phyloP scores from a whole-genome alignment of 306 rosid genomes.

The Prunus fruticosa region DNA sequence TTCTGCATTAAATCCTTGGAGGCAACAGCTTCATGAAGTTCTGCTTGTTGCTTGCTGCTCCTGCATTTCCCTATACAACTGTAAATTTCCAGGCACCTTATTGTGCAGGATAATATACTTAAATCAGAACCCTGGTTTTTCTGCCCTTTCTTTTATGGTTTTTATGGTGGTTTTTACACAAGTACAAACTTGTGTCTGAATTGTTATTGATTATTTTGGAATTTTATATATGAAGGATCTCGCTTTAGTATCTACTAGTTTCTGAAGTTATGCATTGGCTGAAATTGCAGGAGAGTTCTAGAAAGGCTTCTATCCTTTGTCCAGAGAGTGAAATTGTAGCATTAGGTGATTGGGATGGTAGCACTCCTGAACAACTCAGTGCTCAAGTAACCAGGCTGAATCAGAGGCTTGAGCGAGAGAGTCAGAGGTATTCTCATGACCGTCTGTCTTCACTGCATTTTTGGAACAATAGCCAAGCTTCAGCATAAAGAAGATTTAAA shows the following conservation, averaged over 20 bases:
- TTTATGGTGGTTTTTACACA: too few species aligned
- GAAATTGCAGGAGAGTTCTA: slow-evolving; percentile 57
- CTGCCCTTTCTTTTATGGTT: not conserved
- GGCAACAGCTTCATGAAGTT: not conserved
- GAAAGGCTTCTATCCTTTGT: slow-evolving; percentile 80
- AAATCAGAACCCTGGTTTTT: not conserved
- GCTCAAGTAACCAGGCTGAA: slow-evolving; percentile 55
- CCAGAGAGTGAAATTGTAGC: slow-evolving; percentile 60
- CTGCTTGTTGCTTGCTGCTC: not conserved
- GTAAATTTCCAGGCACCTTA: not conserved
- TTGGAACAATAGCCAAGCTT: slow-evolving; percentile 19
- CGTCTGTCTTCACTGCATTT: slow-evolving; percentile 12
- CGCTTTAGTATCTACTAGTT: not conserved
- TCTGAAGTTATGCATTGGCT: slow-evolving; percentile 23
- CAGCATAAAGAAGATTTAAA: not conserved
- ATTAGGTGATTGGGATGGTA: slow-evolving; percentile 57
- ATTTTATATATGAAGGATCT: not conserved
- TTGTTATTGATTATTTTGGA: not conserved
- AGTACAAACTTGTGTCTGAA: not conserved
- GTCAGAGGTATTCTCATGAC: slow-evolving; percentile 45
- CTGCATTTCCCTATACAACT: not conserved
- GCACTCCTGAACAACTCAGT: slow-evolving; percentile 77
- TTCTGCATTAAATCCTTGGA: not conserved
- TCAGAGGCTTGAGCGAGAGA: slow-evolving; percentile 62
- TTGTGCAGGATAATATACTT: not conserved